Base-by-base conservation (phyloP, 768 basidiomycete genomes). In the Phanerochaete sordida region DNA sequence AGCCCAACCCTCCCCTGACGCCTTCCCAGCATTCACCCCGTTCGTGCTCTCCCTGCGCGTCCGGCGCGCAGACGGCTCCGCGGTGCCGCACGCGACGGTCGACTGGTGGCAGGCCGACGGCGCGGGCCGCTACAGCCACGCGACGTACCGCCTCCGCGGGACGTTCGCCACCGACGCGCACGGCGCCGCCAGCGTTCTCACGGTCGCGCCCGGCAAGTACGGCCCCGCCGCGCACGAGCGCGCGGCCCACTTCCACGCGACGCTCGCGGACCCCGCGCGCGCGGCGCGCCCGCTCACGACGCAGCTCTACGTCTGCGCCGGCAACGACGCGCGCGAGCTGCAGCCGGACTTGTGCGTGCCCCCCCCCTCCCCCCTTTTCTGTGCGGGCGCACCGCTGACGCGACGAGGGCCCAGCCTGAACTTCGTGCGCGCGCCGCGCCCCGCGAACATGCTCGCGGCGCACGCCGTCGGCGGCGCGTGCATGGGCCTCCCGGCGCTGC, bases 61-160 rank as follows among this genome's bases (percentile, higher is more conserved):
- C 49, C 63, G 57, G 45, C 62, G 64, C 45, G 45, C 58, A 13
- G 61, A 65, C 13, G 68, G 69, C 58, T 59, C 66, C 8, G 66
- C 66, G 3, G 37, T 68, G 3, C 58, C 65, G 24, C 39, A 67
- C 49, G 65, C 66, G 1, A 30, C 13, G 9, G 23, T 70, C 24
- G 65, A 70, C 56, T 64, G 61, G 63, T 70, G 68, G 69, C 69
- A 70, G 26, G 66, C 69, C 3, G 64, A 66, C 54, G 37, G 48
- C 43, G 11, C 51, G 8, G 69, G 69, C 4, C 33, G 19, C 13
- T 70, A 70, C 58, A 56, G 52, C 35, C 60, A 64, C 54, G 44
- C 59, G 6, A 58, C 62, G 11, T 68, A 66, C 56, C 60, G 45
- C 12, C 62, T 70, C 24, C 69, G 68, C 46, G 68, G 69, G 30